These are phyloP conservation scores for Hypoxylon sp. DNA, from an alignment of 2,329 filamentous ascomycete genomes.

Conservation along the genomic window DNA sequence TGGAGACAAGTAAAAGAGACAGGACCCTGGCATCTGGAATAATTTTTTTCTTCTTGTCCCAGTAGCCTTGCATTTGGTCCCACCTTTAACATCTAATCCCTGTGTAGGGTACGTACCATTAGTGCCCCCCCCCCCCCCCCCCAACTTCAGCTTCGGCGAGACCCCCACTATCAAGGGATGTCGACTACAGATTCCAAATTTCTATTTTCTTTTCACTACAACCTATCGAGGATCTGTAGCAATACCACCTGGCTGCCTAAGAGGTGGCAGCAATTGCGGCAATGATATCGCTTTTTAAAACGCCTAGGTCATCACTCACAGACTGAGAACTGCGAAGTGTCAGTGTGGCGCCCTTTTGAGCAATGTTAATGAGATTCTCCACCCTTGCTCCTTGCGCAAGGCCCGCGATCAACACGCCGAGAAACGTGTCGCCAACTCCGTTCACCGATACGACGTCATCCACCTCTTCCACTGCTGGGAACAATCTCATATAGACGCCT, in stretches of 20 bases:
- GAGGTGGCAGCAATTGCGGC: conserved; percentile 36
- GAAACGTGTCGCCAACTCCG: conserved; percentile 91
- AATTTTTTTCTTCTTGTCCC: conserved; percentile 43
- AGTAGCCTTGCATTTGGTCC: conserved; percentile 26
- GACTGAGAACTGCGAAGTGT: conserved; percentile 81
- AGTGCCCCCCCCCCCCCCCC: conserved; percentile 6
- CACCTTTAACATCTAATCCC: conserved; percentile 20
- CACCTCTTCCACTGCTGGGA: conserved; percentile 74
- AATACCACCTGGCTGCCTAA: neutral
- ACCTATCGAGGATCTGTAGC: neutral
- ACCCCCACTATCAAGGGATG: neutral
- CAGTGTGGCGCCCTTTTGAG: conserved; percentile 83
- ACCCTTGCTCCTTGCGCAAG: conserved; percentile 70
- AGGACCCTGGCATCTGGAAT: conserved; percentile 15
- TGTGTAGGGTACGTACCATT: neutral
- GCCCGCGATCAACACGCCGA: conserved; percentile 85
- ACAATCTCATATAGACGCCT: conserved; percentile 84
- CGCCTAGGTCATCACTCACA: conserved; percentile 71
- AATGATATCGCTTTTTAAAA: conserved; percentile 57
- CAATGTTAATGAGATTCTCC: conserved; percentile 77
- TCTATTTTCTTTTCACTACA: neutral
- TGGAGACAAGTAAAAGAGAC: conserved; percentile 16
- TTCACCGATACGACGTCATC: conserved; percentile 88
- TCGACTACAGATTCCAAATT: neutral
- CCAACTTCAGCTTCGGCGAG: too few species aligned